Conservation (phyloP, 192 early-diverging fungal genomes). For the Linnemannia elongata region DNA sequence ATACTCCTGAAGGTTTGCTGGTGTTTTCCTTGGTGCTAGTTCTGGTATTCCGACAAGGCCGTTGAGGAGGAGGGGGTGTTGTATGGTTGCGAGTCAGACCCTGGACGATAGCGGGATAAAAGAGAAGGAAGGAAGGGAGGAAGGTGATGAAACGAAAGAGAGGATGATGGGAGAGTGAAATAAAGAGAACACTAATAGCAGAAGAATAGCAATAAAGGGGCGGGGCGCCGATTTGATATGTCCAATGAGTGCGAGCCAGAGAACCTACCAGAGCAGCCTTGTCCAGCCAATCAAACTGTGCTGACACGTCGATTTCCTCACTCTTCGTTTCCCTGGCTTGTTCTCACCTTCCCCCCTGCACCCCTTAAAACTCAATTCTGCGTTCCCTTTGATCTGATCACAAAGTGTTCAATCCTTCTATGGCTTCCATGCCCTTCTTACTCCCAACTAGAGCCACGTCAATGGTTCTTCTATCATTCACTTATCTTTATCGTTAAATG, state of each 20-base stretch:
- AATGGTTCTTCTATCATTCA: too few species aligned
- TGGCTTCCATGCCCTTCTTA: too few species aligned
- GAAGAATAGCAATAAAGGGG: background rate
- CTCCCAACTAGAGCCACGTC: too few species aligned
- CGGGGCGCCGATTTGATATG: background rate
- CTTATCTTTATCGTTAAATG: too few species aligned
- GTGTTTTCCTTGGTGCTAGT: background rate
- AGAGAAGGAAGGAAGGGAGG: background rate
- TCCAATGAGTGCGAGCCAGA: conserved; percentile 17
- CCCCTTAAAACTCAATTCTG: background rate
- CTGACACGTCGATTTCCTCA: background rate
- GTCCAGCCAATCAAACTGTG: background rate
- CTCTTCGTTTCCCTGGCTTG: background rate
- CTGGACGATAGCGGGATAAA: background rate
- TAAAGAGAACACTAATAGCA: background rate
- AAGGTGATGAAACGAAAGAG: conserved; percentile 3
- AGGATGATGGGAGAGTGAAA: background rate
- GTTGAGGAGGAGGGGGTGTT: background rate
- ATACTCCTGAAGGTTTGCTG: background rate
- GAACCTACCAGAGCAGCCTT: background rate
- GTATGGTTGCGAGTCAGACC: background rate
- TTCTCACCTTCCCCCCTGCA: background rate
- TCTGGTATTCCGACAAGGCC: conserved; percentile 2
- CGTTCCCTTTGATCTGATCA: background rate
- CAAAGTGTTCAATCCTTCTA: too few species aligned